Evolutionary conservation across 225 moss, liverwort and hornwort genomes (phyloP).

Genomic region (Bryoerythrophyllum caledonicum): DNA sequence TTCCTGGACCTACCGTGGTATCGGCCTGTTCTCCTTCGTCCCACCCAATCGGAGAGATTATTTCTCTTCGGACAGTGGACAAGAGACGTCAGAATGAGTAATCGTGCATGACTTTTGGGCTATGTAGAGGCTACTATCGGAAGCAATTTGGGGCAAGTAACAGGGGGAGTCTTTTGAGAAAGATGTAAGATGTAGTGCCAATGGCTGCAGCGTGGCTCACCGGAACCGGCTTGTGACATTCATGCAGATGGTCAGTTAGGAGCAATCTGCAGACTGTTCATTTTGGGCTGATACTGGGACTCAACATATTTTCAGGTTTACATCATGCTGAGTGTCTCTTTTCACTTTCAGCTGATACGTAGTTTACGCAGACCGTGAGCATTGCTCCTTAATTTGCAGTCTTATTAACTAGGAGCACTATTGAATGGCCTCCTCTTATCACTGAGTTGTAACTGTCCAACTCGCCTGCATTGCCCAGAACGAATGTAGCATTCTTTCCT

Average conservation of each 20-base stretch:
- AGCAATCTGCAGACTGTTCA: not conserved
- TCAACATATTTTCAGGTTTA: constrained; percentile 19
- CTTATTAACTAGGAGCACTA: not conserved
- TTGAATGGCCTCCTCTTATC: not conserved
- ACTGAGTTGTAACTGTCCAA: not conserved
- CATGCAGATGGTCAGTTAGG: constrained; percentile 19
- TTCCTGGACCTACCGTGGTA: not conserved
- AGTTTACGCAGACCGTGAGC: not conserved
- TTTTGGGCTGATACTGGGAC: constrained; percentile 13
- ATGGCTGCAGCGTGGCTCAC: constrained; percentile 1
- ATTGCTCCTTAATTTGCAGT: not conserved
- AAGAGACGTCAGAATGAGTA: not conserved
- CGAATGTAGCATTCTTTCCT: not conserved
- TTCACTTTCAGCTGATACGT: not conserved
- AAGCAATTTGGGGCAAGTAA: not conserved
- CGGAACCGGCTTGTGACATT: constrained; percentile 5
- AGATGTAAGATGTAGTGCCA: constrained; percentile 1
- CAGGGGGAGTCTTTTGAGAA: not conserved
- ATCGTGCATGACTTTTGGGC: not conserved
- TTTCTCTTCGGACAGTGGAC: not conserved
- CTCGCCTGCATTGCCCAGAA: not conserved
- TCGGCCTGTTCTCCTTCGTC: not conserved
- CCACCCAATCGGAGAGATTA: not conserved
- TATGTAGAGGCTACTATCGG: not conserved
- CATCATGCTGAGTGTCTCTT: not conserved